Conservation (phyloP, 2,329 filamentous ascomycete species). For the Xylariomycetidae sp. region DNA sequence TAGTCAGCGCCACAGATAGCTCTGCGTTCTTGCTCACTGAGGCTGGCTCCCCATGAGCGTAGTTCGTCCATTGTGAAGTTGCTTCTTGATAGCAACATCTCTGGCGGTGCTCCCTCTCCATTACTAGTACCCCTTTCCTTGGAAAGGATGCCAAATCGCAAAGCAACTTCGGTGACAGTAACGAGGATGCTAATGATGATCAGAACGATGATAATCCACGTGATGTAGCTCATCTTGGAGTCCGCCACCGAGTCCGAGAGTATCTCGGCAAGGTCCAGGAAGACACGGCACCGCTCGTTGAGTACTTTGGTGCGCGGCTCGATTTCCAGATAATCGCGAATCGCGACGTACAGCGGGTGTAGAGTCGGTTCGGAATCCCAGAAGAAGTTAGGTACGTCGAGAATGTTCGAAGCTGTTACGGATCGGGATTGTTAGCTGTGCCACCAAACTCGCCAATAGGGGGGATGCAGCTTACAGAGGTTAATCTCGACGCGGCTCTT, state of each 20-base stretch:
- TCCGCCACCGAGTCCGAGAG: conserved; percentile 87
- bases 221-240: conserved; percentile 91
- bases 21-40: conserved; percentile 21
- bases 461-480: conserved; percentile 62
- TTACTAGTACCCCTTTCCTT: conserved; percentile 31
- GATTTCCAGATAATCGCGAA: conserved; percentile 96
- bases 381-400: conserved; percentile 95
- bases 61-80: conserved; percentile 26
- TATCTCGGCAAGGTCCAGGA: conserved; percentile 93
- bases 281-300: conserved; percentile 94
- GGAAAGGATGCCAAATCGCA: conserved; percentile 72
- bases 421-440: conserved; percentile 8
- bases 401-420: conserved; percentile 75
- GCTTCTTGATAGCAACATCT: conserved; percentile 14
- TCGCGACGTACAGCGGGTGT: conserved; percentile 87
- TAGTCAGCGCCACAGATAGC: conserved; percentile 25
- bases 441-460: neutral
- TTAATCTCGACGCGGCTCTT: conserved; percentile 96
- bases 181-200: conserved; percentile 89
- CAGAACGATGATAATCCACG: conserved; percentile 95
- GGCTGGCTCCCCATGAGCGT: conserved; percentile 20
- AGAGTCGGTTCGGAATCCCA: conserved; percentile 96
- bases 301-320: conserved; percentile 92
- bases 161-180: conserved; percentile 79
- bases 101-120: conserved; percentile 4